These are phyloP conservation scores for Euphorbia peplus DNA, from an alignment of 345 rosid species.

Conservation along the genomic window DNA sequence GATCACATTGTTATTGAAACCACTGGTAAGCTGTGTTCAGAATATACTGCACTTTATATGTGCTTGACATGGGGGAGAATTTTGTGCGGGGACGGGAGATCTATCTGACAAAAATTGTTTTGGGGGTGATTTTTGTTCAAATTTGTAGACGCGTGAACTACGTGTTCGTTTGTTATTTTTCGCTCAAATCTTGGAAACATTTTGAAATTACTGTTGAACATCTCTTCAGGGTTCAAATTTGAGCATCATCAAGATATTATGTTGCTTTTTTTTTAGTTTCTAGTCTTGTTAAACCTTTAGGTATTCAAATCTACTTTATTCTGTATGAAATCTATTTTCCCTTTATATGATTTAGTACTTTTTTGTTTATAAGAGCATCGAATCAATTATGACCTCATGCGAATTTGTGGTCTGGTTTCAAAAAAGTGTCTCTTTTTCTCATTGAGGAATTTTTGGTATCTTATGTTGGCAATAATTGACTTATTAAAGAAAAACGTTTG, in stretches of 20 bases:
- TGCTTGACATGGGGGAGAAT: slow-evolving; percentile 1
- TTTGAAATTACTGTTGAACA: background rate
- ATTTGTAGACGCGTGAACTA: background rate
- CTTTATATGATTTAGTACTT: background rate
- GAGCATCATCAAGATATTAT: background rate
- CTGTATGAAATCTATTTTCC: background rate
- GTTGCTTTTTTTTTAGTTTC: background rate
- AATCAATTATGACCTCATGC: background rate
- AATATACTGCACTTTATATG: background rate
- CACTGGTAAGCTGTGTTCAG: slow-evolving; percentile 40
- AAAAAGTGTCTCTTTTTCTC: background rate
- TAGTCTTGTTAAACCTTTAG: background rate
- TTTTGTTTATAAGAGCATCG: background rate
- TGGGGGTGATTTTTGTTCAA: slow-evolving; percentile 36
- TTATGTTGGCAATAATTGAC: background rate
- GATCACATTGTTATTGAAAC: slow-evolving; percentile 82
- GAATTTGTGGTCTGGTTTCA: background rate
- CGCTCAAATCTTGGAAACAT: background rate
- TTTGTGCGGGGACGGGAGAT: slow-evolving; percentile 49
- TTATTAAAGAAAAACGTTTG: background rate
- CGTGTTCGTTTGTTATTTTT: background rate
- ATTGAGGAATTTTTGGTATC: background rate
- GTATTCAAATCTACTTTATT: background rate
- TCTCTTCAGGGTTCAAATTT: background rate
- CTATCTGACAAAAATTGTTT: slow-evolving; percentile 65